Conservation (phyloP, 176 grass and related monocot genomes). For the Sorghum bicolor region Sorghum_bicolor_NCBIv3 NC_012878.2:2437501-2438000, state of each 20-base stretch:
- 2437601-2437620: not conserved
- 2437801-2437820: not conserved
- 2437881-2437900: not conserved
- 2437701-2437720: not conserved
- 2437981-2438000: not conserved
- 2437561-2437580: not conserved
- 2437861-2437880: not conserved
- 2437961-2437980: not conserved
- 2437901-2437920: not conserved
- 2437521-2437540: not conserved
- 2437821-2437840: not conserved
- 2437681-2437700: slow-evolving; percentile 4
- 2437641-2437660: not conserved
- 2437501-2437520: not conserved
- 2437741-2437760: slow-evolving; percentile 9
- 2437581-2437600: slow-evolving; percentile 21
- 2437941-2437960: not conserved
- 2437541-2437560: not conserved
- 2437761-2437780: not conserved
- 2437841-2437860: not conserved
- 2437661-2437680: not conserved
- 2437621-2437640: not conserved
- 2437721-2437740: not conserved
- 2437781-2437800: not conserved
- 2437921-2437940: not conserved